phyloP scores from a whole-genome alignment of 768 basidiomycete genomes.

The Guyanaporus albipodus region DNA sequence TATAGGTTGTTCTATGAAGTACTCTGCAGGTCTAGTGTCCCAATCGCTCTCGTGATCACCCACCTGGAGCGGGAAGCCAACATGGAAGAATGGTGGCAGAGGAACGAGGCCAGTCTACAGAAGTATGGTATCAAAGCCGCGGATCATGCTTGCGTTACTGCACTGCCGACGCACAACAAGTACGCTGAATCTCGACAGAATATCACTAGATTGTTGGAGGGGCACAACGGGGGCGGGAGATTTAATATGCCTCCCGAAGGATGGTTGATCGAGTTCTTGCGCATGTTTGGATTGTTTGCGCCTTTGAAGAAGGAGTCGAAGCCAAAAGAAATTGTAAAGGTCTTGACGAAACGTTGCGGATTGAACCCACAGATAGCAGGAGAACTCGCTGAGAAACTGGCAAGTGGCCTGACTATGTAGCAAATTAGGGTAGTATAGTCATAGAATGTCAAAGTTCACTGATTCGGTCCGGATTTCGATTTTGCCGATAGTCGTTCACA shows the following conservation, averaged over 20 bases:
- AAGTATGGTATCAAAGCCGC: constrained; percentile 26
- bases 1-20: constrained; percentile 41
- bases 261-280: constrained; percentile 25
- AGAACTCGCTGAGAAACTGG: constrained; percentile 20
- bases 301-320: constrained; percentile 20
- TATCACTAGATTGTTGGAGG: constrained; percentile 14
- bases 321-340: constrained; percentile 23
- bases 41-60: constrained; percentile 34
- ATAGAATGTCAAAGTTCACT: too few relatives aligned
- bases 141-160: constrained; percentile 36
- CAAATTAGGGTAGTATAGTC: neutral
- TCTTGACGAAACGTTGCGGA: constrained; percentile 29
- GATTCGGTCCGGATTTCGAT: too few relatives aligned
- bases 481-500: too few relatives aligned
- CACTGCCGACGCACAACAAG: constrained; percentile 26
- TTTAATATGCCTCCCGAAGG: constrained; percentile 26
- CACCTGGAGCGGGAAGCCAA: constrained; percentile 35
- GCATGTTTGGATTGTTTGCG: constrained; percentile 22
- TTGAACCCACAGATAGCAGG: constrained; percentile 18
- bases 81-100: constrained; percentile 36
- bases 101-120: constrained; percentile 23
- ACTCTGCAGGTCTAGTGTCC: constrained; percentile 35
- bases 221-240: constrained; percentile 11
- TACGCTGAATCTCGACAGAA: constrained; percentile 22
- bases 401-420: too few relatives aligned